Conservation (phyloP, 768 basidiomycete genomes). For the Galerina sulciceps region DNA sequence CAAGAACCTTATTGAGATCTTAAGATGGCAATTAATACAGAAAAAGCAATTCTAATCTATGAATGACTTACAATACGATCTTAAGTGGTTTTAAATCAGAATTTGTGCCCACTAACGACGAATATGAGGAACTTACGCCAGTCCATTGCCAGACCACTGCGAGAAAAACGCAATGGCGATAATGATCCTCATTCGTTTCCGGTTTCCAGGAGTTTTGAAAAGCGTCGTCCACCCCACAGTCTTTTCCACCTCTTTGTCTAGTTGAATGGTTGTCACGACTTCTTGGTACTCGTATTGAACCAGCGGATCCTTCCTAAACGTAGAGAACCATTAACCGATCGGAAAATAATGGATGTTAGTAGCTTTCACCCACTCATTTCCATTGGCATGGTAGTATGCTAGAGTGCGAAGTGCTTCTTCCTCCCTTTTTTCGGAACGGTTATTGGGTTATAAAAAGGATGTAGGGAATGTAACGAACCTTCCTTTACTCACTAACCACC, state of each 20-base stretch:
- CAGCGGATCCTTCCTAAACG: conserved; percentile 55
- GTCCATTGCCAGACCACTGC: no score
- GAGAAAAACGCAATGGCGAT: conserved; percentile 62
- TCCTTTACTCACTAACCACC: conserved; percentile 62
- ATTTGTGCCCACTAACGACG: conserved; percentile 21
- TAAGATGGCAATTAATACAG: background rate
- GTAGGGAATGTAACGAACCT: conserved; percentile 19
- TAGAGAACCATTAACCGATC: no score
- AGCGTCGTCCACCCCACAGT: conserved; percentile 49
- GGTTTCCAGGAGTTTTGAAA: conserved; percentile 55
- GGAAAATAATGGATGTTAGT: no score
- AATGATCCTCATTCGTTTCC: conserved; percentile 57
- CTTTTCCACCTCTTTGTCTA: conserved; percentile 42
- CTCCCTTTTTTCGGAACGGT: conserved; percentile 27
- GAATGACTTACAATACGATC: conserved; percentile 50
- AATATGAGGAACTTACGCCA: conserved; percentile 33
- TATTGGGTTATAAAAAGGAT: background rate
- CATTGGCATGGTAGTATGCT: conserved; percentile 60
- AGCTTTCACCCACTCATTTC: no score
- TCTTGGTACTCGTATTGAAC: conserved; percentile 67
- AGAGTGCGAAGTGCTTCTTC: conserved; percentile 52
- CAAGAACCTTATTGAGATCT: conserved; percentile 58
- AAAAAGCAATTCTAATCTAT: background rate
- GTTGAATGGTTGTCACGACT: conserved; percentile 59
- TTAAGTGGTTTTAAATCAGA: conserved; percentile 5